A percentile compares a stretch with the other conserved stretches of the same genome.
phyloP scores from a whole-genome alignment of 2,329 filamentous ascomycete species.

The Fusarium anguioides region DNA sequence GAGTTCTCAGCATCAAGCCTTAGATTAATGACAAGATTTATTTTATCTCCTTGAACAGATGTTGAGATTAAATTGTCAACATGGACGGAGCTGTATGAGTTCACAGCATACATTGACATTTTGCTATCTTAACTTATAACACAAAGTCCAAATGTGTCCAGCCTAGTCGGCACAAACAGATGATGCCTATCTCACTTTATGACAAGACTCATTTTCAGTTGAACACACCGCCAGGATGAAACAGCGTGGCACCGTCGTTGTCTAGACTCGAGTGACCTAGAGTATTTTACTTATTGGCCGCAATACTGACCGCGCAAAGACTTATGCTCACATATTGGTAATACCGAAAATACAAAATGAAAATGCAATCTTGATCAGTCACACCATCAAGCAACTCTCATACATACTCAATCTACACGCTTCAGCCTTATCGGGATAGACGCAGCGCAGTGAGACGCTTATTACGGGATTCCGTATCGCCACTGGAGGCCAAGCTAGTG shows the following conservation, averaged over 20 bases:
- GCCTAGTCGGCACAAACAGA: neutral
- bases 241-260: too few species aligned
- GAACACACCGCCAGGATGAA: too few species aligned
- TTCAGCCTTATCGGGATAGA: neutral
- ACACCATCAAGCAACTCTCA: neutral
- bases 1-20: neutral
- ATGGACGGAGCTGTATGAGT: too few species aligned
- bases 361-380: neutral
- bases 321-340: neutral
- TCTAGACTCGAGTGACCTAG: accelerated
- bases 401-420: neutral
- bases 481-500: neutral
- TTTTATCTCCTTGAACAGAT: neutral
- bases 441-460: neutral
- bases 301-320: neutral
- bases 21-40: too few species aligned
- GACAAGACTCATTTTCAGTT: neutral
- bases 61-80: too few species aligned
- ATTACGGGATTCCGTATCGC: neutral
- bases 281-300: neutral
- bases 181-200: neutral
- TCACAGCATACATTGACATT: neutral
- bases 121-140: neutral
- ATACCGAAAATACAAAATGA: neutral
- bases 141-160: neutral